Evolutionary conservation across 257 asterid genomes (phyloP), one percentile per base, ranked within the genome.

Genomic region (Fraxinus quadrangulata): DNA sequence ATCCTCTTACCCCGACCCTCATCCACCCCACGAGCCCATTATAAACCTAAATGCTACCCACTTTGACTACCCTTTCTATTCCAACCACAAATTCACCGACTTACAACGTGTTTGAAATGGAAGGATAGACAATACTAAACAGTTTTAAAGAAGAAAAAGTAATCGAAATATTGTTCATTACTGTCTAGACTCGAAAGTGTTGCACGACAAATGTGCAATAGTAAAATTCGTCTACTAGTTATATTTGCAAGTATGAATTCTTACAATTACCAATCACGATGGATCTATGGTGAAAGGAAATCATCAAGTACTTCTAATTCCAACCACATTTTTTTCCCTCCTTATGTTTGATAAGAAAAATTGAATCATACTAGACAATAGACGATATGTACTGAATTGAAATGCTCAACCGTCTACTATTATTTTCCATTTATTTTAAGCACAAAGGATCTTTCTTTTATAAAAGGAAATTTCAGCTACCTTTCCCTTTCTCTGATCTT

Each of bases 71-170:
- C 75, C 21, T 73, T 2, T 69, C 36, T 16, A 74, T 73, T 73
- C 79, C 77, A 78, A 76, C 89, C 84, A 86, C 82, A 77, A 83
- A 73, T 82, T 74, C 80, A 82, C 90, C 87, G 72, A 75, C 72
- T 45, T 31, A 28, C 17, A 14, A 14, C 0, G 16, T 33, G 10
- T 69, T 37, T 34, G 73, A 34, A 9, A 11, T 16, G 28, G 26
- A 12, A 33, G 40, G 5, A 6, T 2, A 39, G 13, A 9, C 3
- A 3, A 39, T 39, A 39, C 13, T 39, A 13, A 39, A 39, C 13
- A 10, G 3, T 39, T 8, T 39, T 39, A 39, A 9, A 39, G 45
- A 39, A 39, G 45, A 16, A 70, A 26, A 70, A 4, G 42, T 17
- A 31, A 39, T 3, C 2, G 11, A 0, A 70, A 14, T n/a, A 12